Evolutionary conservation across 805 yeast genomes (phyloP).

Genomic region (Myxozyma neotropica): DNA sequence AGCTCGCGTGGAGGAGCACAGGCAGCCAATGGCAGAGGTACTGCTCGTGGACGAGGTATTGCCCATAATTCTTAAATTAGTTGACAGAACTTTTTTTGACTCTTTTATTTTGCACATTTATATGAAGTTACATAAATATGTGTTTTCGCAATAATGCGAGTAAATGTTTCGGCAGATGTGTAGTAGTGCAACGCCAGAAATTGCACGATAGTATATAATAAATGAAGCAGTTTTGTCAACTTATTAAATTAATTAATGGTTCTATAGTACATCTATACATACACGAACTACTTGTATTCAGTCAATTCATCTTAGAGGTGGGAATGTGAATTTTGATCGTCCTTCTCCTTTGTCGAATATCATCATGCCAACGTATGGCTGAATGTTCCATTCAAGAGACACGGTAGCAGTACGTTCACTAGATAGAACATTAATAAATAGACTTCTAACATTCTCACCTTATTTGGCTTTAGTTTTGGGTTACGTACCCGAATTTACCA

Average conservation of each 20-base stretch:
- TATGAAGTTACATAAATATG: neutral
- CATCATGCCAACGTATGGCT: slow-evolving; percentile 85
- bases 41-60: too few species aligned
- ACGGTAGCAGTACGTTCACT: slow-evolving; percentile 67
- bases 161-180: neutral
- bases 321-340: slow-evolving; percentile 23
- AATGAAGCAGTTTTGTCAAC: too few species aligned
- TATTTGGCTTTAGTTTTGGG: neutral
- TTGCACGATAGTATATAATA: too few species aligned
- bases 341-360: slow-evolving; percentile 43
- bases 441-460: too few species aligned
- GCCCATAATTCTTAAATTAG: too few species aligned
- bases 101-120: neutral
- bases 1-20: slow-evolving; percentile 1
- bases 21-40: neutral
- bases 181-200: too few species aligned
- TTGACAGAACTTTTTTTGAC: too few species aligned
- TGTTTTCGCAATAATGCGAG: neutral
- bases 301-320: slow-evolving; percentile 1
- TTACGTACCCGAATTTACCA: slow-evolving; percentile 46
- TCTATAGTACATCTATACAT: too few species aligned
- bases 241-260: too few species aligned
- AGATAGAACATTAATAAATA: too few species aligned
- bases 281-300: neutral
- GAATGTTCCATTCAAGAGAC: slow-evolving; percentile 84